A percentile compares a stretch with the other conserved stretches of the same genome.
Conservation (phyloP, 2,329 filamentous ascomycete species). For the Phaeosphaeria sp. region DNA sequence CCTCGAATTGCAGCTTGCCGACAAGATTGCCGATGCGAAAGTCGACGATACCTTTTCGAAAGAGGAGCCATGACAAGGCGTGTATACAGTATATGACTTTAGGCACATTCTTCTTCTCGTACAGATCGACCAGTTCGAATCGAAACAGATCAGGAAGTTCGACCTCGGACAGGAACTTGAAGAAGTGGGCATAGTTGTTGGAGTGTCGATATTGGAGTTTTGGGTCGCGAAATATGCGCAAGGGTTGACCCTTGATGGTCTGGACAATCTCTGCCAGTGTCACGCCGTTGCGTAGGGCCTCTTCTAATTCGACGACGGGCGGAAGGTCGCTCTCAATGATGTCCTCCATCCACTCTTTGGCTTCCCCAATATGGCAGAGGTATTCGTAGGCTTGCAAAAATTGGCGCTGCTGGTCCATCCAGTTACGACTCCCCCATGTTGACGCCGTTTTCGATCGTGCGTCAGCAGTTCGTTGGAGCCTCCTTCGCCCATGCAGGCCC, state of each 20-base stretch:
- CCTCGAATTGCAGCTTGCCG: slow-evolving; percentile 94
- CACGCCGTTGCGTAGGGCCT: slow-evolving; percentile 89
- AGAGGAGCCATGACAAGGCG: slow-evolving; percentile 95
- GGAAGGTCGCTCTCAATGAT: slow-evolving; percentile 85
- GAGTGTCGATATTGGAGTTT: slow-evolving; percentile 94
- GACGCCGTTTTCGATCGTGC: slow-evolving; percentile 58
- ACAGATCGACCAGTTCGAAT: slow-evolving; percentile 95
- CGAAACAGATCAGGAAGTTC: slow-evolving; percentile 94
- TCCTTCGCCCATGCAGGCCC: slow-evolving; percentile 82
- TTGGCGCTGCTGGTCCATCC: slow-evolving; percentile 99
- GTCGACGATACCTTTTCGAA: slow-evolving; percentile 90
- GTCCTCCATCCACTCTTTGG: slow-evolving; percentile 98
- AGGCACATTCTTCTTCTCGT: slow-evolving; percentile 99
- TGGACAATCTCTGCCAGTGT: slow-evolving; percentile 94
- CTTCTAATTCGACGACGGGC: slow-evolving; percentile 91
- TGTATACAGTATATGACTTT: slow-evolving; percentile 99
- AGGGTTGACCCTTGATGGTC: slow-evolving; percentile 75
- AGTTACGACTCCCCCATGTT: slow-evolving; percentile 81
- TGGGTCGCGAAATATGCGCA: slow-evolving; percentile 83
- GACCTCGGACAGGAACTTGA: slow-evolving; percentile 88
- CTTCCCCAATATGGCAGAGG: slow-evolving; percentile 97
- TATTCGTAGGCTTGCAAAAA: slow-evolving; percentile 98
- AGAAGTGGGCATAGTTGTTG: slow-evolving; percentile 97
- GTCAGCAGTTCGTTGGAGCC: slow-evolving; percentile 73
- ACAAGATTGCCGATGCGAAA: slow-evolving; percentile 97